phyloP scores from a whole-genome alignment of 169 alveolate species.

The Cryptosporidium ubiquitum region DNA sequence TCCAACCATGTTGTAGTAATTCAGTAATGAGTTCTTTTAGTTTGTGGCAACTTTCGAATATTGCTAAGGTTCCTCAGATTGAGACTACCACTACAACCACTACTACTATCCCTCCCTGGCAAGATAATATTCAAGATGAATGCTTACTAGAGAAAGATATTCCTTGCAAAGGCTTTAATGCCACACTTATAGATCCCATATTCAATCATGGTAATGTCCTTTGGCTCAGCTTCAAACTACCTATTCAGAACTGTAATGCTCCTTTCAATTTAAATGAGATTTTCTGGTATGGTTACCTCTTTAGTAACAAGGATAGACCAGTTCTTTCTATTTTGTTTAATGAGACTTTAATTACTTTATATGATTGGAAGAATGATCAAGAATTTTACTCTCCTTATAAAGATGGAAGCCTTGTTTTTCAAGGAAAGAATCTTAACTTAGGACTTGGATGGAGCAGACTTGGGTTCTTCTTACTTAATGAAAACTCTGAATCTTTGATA shows the following conservation, averaged over 20 bases:
- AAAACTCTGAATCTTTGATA: neutral
- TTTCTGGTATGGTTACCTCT: slow-evolving; percentile 43
- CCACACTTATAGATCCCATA: neutral
- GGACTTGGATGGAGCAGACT: slow-evolving; percentile 35
- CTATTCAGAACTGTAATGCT: neutral
- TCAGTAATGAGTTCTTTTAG: slow-evolving; percentile 9
- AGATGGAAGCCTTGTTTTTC: neutral
- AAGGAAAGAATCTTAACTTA: neutral
- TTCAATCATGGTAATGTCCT: slow-evolving; percentile 4
- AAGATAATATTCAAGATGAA: neutral
- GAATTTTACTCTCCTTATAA: slow-evolving; percentile 15
- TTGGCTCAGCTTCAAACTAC: slow-evolving; percentile 22
- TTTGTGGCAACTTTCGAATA: slow-evolving; percentile 42
- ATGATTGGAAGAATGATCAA: slow-evolving; percentile 8
- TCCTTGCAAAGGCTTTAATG: slow-evolving; percentile 10
- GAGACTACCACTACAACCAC: slow-evolving; percentile 30
- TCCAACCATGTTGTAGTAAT: slow-evolving; percentile 8
- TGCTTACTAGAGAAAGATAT: neutral
- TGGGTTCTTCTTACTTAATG: slow-evolving; percentile 5
- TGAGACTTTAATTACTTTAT: slow-evolving; percentile 14
- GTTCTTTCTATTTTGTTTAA: slow-evolving; percentile 36
- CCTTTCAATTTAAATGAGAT: neutral
- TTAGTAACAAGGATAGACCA: neutral
- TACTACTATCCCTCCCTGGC: slow-evolving; percentile 23
- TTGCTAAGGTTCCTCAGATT: slow-evolving; percentile 2